A percentile compares a stretch with the other conserved stretches of the same genome.
These are phyloP conservation scores for Sordaria brevicollis DNA, from an alignment of 495 filamentous ascomycete genomes.

Conservation along the genomic window DNA sequence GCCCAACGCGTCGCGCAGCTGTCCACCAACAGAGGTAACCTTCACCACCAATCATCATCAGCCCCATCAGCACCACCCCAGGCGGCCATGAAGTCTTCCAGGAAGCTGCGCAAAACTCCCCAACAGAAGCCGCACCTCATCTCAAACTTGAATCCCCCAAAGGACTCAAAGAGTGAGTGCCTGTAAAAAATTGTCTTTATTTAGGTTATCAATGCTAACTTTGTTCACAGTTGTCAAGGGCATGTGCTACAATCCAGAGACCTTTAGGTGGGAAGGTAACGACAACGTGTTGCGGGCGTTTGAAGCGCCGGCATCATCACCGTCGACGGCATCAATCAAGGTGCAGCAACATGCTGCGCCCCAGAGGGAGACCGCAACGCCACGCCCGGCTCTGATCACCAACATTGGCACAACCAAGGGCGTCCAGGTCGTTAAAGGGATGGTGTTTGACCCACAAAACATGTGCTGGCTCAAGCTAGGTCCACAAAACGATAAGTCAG, in stretches of 20 bases:
- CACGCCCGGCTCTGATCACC: conserved; percentile 86
- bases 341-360: conserved; percentile 37
- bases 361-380: conserved; percentile 46
- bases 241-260: conserved; percentile 85
- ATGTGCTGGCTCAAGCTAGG: conserved; percentile 89
- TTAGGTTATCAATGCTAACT: conserved; percentile 7
- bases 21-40: conserved; percentile 39
- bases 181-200: neutral
- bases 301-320: conserved; percentile 44
- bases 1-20: conserved; percentile 75
- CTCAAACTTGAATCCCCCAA: conserved; percentile 36
- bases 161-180: conserved; percentile 37
- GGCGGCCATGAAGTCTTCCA: conserved; percentile 37
- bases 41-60: conserved; percentile 18
- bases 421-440: conserved; percentile 84
- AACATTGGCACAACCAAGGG: conserved; percentile 66
- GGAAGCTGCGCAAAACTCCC: conserved; percentile 41
- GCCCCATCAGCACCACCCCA: conserved; percentile 15
- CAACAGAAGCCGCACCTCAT: conserved; percentile 43
- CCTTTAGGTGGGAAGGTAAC: conserved; percentile 90
- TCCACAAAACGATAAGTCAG: conserved; percentile 17
- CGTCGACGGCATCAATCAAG: conserved; percentile 28
- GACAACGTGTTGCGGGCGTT: conserved; percentile 74
- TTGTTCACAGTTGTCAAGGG: conserved; percentile 63
- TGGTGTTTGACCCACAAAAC: conserved; percentile 92